A percentile compares a stretch with the other conserved stretches of the same genome.
phyloP scores from a whole-genome alignment of 371 early-diverging fungal genomes.

The Sporodiniella umbellata region DNA sequence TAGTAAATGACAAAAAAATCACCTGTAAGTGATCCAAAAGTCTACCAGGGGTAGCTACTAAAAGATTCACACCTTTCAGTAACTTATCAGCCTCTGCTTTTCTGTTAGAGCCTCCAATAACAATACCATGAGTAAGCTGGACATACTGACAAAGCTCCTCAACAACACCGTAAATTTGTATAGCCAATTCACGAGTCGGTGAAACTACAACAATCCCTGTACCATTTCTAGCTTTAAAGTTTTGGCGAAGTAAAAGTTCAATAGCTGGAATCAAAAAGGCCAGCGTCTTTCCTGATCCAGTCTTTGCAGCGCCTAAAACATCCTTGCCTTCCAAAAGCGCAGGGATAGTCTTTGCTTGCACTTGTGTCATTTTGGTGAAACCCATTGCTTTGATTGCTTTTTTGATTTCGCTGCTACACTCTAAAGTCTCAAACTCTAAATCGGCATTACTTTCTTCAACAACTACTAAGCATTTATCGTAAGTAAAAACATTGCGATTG shows the following conservation, averaged over 20 bases:
- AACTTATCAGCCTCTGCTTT: constrained; percentile 95
- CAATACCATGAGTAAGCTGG: constrained; percentile 89
- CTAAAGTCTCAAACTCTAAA: constrained; percentile 61
- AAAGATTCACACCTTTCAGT: constrained; percentile 88
- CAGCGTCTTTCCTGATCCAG: constrained; percentile 98
- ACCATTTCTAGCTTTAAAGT: constrained; percentile 95
- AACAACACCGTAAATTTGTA: constrained; percentile 98
- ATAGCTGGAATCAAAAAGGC: constrained; percentile 97
- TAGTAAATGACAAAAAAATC: too few relatives aligned
- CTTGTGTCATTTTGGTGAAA: constrained; percentile 95
- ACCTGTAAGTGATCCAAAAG: constrained; percentile 93
- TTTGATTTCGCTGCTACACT: constrained; percentile 65
- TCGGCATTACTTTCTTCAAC: constrained; percentile 1
- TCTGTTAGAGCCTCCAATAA: constrained; percentile 97
- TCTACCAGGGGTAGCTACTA: constrained; percentile 98
- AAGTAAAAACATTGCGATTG: constrained; percentile 10
- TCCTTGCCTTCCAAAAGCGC: constrained; percentile 95
- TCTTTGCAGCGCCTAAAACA: constrained; percentile 98
- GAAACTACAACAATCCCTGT: constrained; percentile 96
- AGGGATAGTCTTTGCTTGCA: constrained; percentile 96
- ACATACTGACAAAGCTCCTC: constrained; percentile 90
- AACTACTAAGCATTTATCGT: constrained; percentile 5
- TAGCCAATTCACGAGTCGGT: constrained; percentile 99
- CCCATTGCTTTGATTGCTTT: constrained; percentile 92
- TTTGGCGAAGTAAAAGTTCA: constrained; percentile 81